Evolutionary conservation across 176 grass and related monocot genomes (phyloP).

Genomic region (Avena insularis): DNA sequence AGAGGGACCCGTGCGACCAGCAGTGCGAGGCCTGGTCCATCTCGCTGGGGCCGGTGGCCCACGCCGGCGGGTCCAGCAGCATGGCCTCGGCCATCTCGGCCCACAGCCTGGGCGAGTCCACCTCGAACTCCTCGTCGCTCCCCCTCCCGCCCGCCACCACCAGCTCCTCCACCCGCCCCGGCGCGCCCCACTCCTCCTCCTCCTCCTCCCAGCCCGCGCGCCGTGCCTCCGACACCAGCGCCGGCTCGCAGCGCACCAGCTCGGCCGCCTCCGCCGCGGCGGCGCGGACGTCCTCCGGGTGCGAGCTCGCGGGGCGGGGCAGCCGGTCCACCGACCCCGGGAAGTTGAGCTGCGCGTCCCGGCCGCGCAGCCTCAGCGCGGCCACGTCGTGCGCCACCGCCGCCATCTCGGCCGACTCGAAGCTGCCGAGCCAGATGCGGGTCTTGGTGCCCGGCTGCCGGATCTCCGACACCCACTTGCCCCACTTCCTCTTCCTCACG

Average conservation of each 20-base stretch:
- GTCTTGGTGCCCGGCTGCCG: constrained; percentile 80
- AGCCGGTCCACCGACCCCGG: constrained; percentile 60
- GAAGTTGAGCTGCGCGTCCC: constrained; percentile 77
- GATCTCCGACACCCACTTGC: constrained; percentile 93
- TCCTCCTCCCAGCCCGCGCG: too few relatives aligned
- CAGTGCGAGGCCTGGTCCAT: constrained; percentile 36
- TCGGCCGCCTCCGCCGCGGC: constrained; percentile 66
- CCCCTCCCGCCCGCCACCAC: constrained; percentile 29
- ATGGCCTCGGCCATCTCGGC: constrained; percentile 79
- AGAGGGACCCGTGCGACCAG: constrained; percentile 59
- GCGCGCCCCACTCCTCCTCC: too few relatives aligned
- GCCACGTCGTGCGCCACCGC: constrained; percentile 89
- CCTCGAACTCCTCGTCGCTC: constrained; percentile 59
- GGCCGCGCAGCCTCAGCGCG: constrained; percentile 66
- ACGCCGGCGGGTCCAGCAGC: constrained; percentile 64
- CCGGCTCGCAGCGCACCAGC: constrained; percentile 50
- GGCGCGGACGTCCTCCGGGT: constrained; percentile 60
- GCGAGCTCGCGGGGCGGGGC: constrained; percentile 55
- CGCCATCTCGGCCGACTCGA: constrained; percentile 85
- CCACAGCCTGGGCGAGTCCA: constrained; percentile 74
- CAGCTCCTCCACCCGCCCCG: constrained; percentile 18
- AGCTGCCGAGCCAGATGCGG: constrained; percentile 90
- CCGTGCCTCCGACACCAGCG: constrained; percentile 29
- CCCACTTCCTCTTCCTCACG: constrained; percentile 77
- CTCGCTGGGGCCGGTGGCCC: constrained; percentile 46